These are phyloP conservation scores for Gracilariopsis chorda DNA, from an alignment of 23 red algal genomes.

Conservation along the genomic window DNA sequence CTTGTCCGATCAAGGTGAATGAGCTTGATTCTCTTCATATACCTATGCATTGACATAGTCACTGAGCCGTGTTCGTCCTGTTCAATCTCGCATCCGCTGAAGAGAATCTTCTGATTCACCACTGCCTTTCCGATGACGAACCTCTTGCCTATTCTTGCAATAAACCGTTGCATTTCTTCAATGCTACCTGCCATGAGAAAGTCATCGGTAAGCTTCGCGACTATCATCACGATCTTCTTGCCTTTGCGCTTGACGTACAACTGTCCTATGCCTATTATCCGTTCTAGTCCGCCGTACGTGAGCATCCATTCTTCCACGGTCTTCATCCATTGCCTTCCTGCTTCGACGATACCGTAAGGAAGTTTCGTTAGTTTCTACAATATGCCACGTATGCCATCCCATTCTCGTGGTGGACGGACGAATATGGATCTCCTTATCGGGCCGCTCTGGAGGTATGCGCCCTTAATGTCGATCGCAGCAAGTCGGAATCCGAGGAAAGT, in stretches of 20 bases:
- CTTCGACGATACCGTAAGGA: conserved; percentile 8
- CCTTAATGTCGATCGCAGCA: background rate
- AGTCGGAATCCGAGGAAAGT: background rate
- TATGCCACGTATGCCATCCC: background rate
- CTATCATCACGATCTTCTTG: background rate
- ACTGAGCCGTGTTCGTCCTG: background rate
- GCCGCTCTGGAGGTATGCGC: conserved; percentile 16
- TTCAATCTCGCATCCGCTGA: background rate
- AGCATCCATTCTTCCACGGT: background rate
- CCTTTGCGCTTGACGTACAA: background rate
- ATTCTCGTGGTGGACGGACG: conserved; percentile 10
- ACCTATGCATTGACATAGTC: background rate
- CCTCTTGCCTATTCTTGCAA: background rate
- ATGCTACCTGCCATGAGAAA: background rate
- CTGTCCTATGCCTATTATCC: background rate
- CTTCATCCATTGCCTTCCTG: conserved; percentile 19
- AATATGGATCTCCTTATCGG: background rate
- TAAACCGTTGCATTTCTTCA: background rate
- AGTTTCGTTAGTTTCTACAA: conserved; percentile 3
- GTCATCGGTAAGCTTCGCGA: conserved; percentile 8
- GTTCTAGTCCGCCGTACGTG: background rate
- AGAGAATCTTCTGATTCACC: background rate
- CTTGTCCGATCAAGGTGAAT: background rate
- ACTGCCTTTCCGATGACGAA: background rate
- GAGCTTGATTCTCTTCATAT: background rate